phyloP scores from a whole-genome alignment of 176 grass and related monocot genomes.

The Paspalum vaginatum region DNA sequence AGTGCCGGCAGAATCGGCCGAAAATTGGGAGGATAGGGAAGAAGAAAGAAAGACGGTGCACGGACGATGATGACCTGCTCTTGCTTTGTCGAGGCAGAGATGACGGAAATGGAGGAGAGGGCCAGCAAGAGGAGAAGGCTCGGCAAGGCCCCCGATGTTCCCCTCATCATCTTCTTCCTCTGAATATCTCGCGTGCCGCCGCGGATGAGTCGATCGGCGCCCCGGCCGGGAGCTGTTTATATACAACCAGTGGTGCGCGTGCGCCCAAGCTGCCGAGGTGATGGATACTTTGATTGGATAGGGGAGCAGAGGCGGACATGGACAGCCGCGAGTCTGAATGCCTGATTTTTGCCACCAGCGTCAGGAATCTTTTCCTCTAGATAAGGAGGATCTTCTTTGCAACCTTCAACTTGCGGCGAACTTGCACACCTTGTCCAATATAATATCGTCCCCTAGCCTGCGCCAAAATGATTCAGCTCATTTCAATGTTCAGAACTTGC shows the following conservation, averaged over 20 bases:
- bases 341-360: no score
- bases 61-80: conserved; percentile 47
- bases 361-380: not conserved
- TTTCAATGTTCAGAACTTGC: not conserved
- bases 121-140: conserved; percentile 42
- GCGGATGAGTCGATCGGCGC: not conserved
- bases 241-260: conserved; percentile 10
- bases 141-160: conserved; percentile 1
- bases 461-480: not conserved
- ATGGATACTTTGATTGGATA: not conserved
- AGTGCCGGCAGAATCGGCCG: not conserved
- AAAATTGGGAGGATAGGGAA: not conserved
- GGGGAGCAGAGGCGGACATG: conserved; percentile 15
- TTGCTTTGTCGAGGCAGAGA: conserved; percentile 46
- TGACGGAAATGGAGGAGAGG: conserved; percentile 38
- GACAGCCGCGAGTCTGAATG: not conserved
- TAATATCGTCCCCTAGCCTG: not conserved
- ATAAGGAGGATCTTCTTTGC: not conserved
- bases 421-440: not conserved
- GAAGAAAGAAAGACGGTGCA: not conserved
- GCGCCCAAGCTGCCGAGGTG: not conserved
- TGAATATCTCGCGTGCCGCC: not conserved
- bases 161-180: conserved; percentile 27
- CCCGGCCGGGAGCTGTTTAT: conserved; percentile 5
- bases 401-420: not conserved